Evolutionary conservation across 352 stramenopile genomes (phyloP).

Genomic region (Phytophthora ramorum): DNA sequence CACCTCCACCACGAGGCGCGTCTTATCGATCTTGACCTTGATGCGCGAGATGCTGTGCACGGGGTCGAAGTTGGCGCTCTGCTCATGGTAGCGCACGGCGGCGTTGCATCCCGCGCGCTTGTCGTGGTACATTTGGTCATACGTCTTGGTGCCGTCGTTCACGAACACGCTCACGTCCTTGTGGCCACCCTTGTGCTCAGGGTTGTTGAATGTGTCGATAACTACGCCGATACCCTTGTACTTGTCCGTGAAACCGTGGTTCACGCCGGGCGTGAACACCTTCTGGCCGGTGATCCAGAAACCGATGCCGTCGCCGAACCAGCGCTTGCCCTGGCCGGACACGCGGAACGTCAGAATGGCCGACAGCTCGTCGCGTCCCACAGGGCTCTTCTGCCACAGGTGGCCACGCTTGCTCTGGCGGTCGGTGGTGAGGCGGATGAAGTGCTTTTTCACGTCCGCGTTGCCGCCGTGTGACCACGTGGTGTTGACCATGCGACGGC

Average conservation of each 20-base stretch:
- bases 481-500: conserved; percentile 74
- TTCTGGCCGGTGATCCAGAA: conserved; percentile 82
- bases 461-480: conserved; percentile 79
- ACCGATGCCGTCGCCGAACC: conserved; percentile 87
- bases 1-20: conserved; percentile 69
- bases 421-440: conserved; percentile 89
- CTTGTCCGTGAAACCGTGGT: conserved; percentile 82
- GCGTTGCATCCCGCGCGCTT: conserved; percentile 77
- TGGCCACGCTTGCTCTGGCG: conserved; percentile 86
- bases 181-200: conserved; percentile 83
- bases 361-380: conserved; percentile 66
- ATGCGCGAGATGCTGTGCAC: conserved; percentile 84
- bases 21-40: conserved; percentile 78
- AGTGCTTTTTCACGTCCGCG: conserved; percentile 86
- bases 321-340: conserved; percentile 79
- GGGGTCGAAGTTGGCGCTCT: conserved; percentile 79
- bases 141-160: conserved; percentile 81
- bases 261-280: conserved; percentile 60
- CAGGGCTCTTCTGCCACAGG: conserved; percentile 71
- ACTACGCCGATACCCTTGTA: conserved; percentile 83
- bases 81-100: conserved; percentile 79
- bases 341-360: conserved; percentile 85
- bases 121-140: conserved; percentile 73
- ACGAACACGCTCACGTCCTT: conserved; percentile 86
- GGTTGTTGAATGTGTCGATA: conserved; percentile 88